Percentiles rank a stretch among this genome's conserved stretches.
These are phyloP conservation scores for Pleurotus eryngii DNA, from an alignment of 768 basidiomycete species.

Conservation along the genomic window DNA sequence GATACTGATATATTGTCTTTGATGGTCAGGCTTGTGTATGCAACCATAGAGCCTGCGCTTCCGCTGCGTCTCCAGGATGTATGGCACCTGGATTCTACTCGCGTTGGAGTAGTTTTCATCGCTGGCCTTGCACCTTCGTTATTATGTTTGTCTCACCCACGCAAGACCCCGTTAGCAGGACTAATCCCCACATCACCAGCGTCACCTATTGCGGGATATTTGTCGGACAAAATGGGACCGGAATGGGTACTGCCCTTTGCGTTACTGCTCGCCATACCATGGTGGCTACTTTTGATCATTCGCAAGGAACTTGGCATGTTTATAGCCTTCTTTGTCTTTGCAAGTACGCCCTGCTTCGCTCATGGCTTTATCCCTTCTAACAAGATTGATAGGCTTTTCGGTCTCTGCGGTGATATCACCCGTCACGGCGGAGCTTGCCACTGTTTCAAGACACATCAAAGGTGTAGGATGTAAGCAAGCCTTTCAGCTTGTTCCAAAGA, in stretches of 20 bases:
- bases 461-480: conserved; percentile 63
- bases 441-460: conserved; percentile 49
- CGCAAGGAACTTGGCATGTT: conserved; percentile 44
- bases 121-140: conserved; percentile 62
- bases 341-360: conserved; percentile 39
- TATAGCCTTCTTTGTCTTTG: conserved; percentile 44
- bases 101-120: conserved; percentile 64
- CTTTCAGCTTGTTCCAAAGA: neutral
- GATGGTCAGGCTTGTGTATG: conserved; percentile 41
- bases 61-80: conserved; percentile 49
- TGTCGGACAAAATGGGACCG: conserved; percentile 53
- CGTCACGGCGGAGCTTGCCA: conserved; percentile 63
- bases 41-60: conserved; percentile 52
- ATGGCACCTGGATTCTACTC: conserved; percentile 45
- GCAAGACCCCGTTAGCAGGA: neutral
- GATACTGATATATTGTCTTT: neutral
- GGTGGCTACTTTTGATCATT: conserved; percentile 57
- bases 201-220: conserved; percentile 55
- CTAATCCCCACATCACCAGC: conserved; percentile 34
- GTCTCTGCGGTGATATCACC: conserved; percentile 57
- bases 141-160: conserved; percentile 44
- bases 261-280: conserved; percentile 55
- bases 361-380: neutral
- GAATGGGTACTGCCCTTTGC: conserved; percentile 50
- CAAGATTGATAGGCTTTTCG: conserved; percentile 49